These are phyloP conservation scores for Pelagophyceae sp. DNA, from an alignment of 352 stramenopile species.

Conservation along the genomic window DNA sequence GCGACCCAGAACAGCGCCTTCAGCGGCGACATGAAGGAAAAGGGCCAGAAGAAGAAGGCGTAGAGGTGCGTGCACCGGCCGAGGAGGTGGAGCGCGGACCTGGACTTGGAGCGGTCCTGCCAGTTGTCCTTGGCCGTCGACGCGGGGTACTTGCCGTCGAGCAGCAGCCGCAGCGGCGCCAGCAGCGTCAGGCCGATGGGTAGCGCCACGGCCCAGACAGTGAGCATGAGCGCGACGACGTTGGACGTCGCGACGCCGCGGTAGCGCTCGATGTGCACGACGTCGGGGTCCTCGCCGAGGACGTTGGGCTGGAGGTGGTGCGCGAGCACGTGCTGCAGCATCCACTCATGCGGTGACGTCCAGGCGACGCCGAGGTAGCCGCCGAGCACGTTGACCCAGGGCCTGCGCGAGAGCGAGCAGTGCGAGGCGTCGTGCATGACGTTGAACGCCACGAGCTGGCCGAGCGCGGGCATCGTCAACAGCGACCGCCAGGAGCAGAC, in stretches of 20 bases:
- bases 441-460: conserved; percentile 1
- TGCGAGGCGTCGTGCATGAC: conserved; percentile 1
- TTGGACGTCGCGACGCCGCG: not conserved
- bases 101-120: not conserved
- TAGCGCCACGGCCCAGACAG: not conserved
- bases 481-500: not conserved
- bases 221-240: not conserved
- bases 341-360: conserved; percentile 13
- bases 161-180: not conserved
- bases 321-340: conserved; percentile 15
- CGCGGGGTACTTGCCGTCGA: not conserved
- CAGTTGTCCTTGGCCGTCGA: not conserved
- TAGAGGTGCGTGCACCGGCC: not conserved
- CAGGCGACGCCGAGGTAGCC: not conserved
- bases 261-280: conserved; percentile 7
- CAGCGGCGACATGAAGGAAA: not conserved
- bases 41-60: conserved; percentile 10
- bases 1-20: not conserved
- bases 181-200: not conserved
- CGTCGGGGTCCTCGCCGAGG: conserved; percentile 9
- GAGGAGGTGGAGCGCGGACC: not conserved
- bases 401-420: not conserved
- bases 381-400: not conserved
- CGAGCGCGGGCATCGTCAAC: not conserved
- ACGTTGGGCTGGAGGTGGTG: conserved; percentile 9